Evolutionary conservation across 2,329 filamentous ascomycete genomes (phyloP).

Genomic region (Metarhizium sp.): DNA sequence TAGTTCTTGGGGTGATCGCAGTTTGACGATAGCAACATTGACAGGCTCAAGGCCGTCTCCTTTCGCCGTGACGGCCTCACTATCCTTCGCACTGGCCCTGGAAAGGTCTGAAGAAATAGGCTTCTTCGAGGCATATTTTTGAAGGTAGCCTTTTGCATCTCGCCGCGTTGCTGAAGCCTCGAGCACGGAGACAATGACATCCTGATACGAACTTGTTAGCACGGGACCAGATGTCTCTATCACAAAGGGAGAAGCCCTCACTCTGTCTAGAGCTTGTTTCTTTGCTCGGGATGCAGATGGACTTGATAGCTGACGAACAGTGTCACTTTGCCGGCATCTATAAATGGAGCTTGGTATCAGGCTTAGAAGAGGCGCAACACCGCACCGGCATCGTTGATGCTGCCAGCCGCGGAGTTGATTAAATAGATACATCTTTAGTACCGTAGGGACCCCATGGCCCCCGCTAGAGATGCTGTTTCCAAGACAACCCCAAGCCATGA

Average conservation of each 20-base stretch:
- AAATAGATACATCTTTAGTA: constrained; percentile 1
- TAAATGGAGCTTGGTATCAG: background rate
- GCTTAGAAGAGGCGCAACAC: background rate
- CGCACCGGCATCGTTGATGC: background rate
- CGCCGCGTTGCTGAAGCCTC: constrained; percentile 85
- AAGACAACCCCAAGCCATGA: constrained; percentile 31
- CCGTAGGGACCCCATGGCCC: constrained; percentile 11
- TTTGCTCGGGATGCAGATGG: constrained; percentile 19
- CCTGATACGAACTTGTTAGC: constrained; percentile 35
- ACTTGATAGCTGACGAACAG: constrained; percentile 19
- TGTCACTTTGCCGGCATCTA: constrained; percentile 6
- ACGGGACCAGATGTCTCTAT: background rate
- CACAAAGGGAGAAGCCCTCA: constrained; percentile 8
- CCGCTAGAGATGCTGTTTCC: constrained; percentile 28
- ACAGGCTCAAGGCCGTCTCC: constrained; percentile 13
- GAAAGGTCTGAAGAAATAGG: constrained; percentile 3
- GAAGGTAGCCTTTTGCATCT: constrained; percentile 84
- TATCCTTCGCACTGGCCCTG: background rate
- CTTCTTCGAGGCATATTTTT: constrained; percentile 56
- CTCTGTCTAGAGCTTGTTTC: constrained; percentile 23
- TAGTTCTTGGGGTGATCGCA: constrained; percentile 63
- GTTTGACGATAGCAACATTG: constrained; percentile 76
- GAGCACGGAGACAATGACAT: constrained; percentile 78
- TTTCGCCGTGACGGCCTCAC: background rate
- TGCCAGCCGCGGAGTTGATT: background rate